Evolutionary conservation across 257 asterid species (phyloP).

Genomic region (Cruciata laevipes): DNA sequence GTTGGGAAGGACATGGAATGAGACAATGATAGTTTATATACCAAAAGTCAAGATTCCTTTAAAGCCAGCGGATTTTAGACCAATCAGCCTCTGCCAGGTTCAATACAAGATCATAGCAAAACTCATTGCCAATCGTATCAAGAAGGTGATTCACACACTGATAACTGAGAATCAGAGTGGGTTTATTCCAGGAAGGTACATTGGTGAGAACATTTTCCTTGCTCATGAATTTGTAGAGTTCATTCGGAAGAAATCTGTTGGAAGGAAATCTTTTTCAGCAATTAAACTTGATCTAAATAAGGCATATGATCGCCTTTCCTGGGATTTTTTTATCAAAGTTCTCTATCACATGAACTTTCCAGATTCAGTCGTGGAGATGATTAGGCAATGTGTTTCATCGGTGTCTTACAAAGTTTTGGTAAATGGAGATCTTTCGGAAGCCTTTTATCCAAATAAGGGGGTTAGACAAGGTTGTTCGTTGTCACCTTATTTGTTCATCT

Average conservation of each 20-base stretch:
- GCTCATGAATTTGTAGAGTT: not conserved
- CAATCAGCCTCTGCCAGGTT: not conserved
- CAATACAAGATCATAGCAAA: not conserved
- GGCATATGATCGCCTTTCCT: not conserved
- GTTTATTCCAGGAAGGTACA: not conserved
- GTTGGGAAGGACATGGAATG: no score
- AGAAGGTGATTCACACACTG: not conserved
- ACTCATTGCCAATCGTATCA: not conserved
- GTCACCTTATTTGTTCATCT: not conserved
- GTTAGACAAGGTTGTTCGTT: not conserved
- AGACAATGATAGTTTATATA: no score
- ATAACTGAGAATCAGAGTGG: not conserved
- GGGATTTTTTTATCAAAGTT: no score
- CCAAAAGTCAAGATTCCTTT: no score
- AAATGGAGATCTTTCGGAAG: not conserved
- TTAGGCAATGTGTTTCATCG: no score
- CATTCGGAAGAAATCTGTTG: not conserved
- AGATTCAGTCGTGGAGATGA: no score
- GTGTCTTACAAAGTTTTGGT: not conserved
- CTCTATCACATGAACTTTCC: no score
- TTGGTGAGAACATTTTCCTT: not conserved
- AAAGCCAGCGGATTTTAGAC: not conserved
- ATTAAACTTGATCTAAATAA: not conserved
- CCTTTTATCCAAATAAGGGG: not conserved
- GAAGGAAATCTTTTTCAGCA: not conserved